Percentiles rank a stretch among this genome's conserved stretches.
Conservation (phyloP, 306 rosid species). For the Cicer yamashitae region DNA sequence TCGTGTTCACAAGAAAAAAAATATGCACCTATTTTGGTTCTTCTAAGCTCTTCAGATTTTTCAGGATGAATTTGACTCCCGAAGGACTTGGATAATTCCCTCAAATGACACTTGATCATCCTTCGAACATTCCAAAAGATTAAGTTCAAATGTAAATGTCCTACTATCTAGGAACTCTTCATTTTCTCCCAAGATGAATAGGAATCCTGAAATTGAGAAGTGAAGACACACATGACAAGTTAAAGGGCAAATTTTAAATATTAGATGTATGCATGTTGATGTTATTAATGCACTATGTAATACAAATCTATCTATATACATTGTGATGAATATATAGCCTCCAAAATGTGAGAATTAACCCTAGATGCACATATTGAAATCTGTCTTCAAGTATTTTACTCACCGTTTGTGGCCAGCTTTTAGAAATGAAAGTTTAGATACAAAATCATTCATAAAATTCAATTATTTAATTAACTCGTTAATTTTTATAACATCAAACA, state of each 20-base stretch:
- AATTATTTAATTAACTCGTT: constrained; percentile 1
- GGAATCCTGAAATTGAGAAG: constrained; percentile 44
- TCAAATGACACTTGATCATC: constrained; percentile 61
- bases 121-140: constrained; percentile 33
- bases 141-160: constrained; percentile 15
- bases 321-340: neutral
- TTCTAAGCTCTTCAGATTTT: constrained; percentile 53
- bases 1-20: constrained; percentile 25
- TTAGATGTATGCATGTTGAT: neutral
- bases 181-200: constrained; percentile 18
- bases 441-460: neutral
- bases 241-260: neutral
- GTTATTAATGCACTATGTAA: neutral
- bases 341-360: neutral
- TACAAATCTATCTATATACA: no score
- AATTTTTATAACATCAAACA: neutral
- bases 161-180: constrained; percentile 19
- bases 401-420: neutral
- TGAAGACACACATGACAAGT: constrained; percentile 1
- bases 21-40: constrained; percentile 64
- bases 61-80: constrained; percentile 51
- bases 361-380: neutral
- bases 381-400: neutral
- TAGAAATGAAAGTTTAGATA: neutral
- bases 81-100: constrained; percentile 58